Base-by-base conservation (phyloP, 1,139 yeast species). In the Suhomyces bribrorum region DNA sequence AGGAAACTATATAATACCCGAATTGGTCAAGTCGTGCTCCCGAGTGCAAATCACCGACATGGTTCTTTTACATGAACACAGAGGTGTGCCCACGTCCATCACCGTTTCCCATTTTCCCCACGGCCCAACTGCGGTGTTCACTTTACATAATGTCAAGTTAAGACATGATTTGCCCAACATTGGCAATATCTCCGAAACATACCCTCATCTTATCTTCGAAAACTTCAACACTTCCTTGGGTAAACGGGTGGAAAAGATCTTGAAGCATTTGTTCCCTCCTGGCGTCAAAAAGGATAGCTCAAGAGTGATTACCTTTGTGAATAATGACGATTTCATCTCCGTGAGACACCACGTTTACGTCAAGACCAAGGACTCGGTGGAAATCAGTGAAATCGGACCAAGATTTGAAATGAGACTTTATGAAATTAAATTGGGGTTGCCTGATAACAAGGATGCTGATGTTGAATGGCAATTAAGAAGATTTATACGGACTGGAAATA, bases 301-400 rank as follows among this genome's bases (percentile, higher is more conserved):
- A 8, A 71, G 99, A 53, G 97, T 92, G 16, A 83, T 92, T 37
- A 86, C 96, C 2, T 94, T 92, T 66, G 82, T 87, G 31, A 94
- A 94, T 60, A 77, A 80, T 43, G 96, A 90, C 39, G 98, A 92
- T 63, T 92, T 81, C 56, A 90, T 92, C 41, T 79, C 89, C 43
- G 97, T 92, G 6, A 78, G 99, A 62, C 98, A 92, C 59, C 99
- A 92, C 59, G 86, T 94, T 2, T 94, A 86, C 58, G 96, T 90
- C 9, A 82, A 80, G 56, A 88, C 96, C 1, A 81, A 85, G 50
- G 96, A 89, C 44, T 79, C 84, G 25, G 96, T 89, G 3, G 98
- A 92, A 59, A 66, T 92, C 45, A 92, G 97, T 46, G 99, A 92
- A 59, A 86, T 94, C 28, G 99, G 99, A 0, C 99, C 99, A n/a